Evolutionary conservation across 345 rosid genomes (phyloP).

Genomic region (Eucalyptus fibrosa): DNA sequence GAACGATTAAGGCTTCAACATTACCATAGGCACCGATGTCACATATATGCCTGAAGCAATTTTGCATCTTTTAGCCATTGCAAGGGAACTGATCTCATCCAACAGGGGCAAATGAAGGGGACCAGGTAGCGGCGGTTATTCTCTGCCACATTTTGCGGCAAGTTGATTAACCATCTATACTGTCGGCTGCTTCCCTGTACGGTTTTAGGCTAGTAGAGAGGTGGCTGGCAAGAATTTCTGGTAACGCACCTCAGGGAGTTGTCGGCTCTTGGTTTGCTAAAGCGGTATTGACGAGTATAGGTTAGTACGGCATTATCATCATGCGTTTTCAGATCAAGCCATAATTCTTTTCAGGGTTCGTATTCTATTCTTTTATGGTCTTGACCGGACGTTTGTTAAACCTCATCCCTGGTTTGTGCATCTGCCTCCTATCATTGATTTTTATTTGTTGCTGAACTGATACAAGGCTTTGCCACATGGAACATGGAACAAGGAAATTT

Average conservation of each 20-base stretch:
- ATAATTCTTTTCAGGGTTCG: not conserved
- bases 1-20: conserved; percentile 39
- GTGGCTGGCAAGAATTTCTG: conserved; percentile 24
- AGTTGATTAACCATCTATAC: not conserved
- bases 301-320: conserved; percentile 42
- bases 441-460: not conserved
- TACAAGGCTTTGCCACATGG: not conserved
- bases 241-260: conserved; percentile 18
- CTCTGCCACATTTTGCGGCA: conserved; percentile 58
- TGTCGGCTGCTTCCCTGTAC: conserved; percentile 31
- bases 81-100: not conserved
- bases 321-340: conserved; percentile 37
- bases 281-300: conserved; percentile 5
- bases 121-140: conserved; percentile 9
- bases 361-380: not conserved
- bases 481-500: not conserved
- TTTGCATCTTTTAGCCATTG: conserved; percentile 30
- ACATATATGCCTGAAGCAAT: conserved; percentile 58
- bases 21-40: conserved; percentile 72
- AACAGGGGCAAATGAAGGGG: not conserved
- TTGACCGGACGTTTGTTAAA: too few species aligned
- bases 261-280: conserved; percentile 44
- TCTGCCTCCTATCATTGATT: not conserved
- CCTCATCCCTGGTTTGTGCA: not conserved
- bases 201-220: conserved; percentile 58